phyloP scores from a whole-genome alignment of 2,329 filamentous ascomycete species.

The Neospermospora avenae region DNA sequence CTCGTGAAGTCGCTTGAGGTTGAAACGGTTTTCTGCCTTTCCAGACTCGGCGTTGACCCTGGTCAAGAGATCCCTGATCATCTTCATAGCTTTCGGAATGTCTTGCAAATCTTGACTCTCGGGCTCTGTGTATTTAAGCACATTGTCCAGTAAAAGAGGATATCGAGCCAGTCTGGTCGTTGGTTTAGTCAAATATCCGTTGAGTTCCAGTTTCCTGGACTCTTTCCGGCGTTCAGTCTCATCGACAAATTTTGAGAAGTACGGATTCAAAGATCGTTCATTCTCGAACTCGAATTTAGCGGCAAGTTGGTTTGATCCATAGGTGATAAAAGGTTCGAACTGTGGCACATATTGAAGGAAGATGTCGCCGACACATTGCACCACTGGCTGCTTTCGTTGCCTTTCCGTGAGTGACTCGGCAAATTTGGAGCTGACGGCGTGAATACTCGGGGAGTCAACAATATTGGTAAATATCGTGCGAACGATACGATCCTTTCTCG shows the following conservation, averaged over 20 bases:
- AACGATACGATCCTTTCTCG: slow-evolving; percentile 85
- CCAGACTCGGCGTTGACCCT: slow-evolving; percentile 93
- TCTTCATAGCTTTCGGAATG: slow-evolving; percentile 80
- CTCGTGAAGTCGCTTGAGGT: slow-evolving; percentile 85
- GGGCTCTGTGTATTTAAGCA: slow-evolving; percentile 86
- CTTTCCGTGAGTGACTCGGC: slow-evolving; percentile 84
- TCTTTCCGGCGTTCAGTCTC: slow-evolving; percentile 96
- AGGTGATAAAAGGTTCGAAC: slow-evolving; percentile 94
- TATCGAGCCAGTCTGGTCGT: slow-evolving; percentile 94
- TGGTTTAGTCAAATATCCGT: slow-evolving; percentile 96
- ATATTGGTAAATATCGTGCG: slow-evolving; percentile 95
- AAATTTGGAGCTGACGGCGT: slow-evolving; percentile 84
- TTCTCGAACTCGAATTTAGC: slow-evolving; percentile 98
- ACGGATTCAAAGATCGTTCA: slow-evolving; percentile 80
- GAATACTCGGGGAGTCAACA: slow-evolving; percentile 76
- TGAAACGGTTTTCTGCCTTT: slow-evolving; percentile 97
- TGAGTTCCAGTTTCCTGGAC: slow-evolving; percentile 92
- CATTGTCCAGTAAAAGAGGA: slow-evolving; percentile 84
- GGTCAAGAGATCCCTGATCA: slow-evolving; percentile 83
- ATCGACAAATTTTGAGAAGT: slow-evolving; percentile 89
- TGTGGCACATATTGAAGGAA: slow-evolving; percentile 89
- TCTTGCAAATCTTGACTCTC: slow-evolving; percentile 88
- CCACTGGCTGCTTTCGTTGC: slow-evolving; percentile 87
- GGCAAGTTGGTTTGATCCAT: slow-evolving; percentile 92
- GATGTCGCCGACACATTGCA: slow-evolving; percentile 87